phyloP scores from a whole-genome alignment of 1,284 basidiomycete species.

The Xanthoconium separans region DNA sequence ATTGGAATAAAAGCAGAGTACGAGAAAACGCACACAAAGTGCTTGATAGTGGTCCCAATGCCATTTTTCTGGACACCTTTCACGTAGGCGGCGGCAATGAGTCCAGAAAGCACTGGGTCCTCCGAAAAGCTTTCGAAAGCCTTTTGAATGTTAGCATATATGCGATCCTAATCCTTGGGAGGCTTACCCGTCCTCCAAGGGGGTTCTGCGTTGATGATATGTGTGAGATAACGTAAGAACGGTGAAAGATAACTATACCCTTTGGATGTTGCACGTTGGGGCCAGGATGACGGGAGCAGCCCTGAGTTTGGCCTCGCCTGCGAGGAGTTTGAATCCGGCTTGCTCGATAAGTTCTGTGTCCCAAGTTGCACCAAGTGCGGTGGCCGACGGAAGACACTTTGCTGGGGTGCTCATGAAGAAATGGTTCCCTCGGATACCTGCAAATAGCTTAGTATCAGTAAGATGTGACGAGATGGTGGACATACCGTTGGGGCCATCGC shows the following conservation, averaged over 20 bases:
- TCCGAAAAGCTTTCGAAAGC: conserved; percentile 80
- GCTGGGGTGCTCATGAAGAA: conserved; percentile 67
- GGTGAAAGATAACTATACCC: conserved; percentile 38
- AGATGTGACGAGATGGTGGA: not conserved
- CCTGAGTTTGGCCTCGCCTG: conserved; percentile 67
- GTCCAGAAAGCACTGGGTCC: conserved; percentile 73
- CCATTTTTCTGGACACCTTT: conserved; percentile 71
- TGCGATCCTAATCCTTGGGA: not conserved
- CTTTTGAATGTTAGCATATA: conserved; percentile 31
- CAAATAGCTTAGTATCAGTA: not conserved
- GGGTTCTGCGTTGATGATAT: conserved; percentile 47
- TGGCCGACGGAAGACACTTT: conserved; percentile 63
- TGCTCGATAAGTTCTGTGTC: conserved; percentile 64
- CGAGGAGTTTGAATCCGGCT: conserved; percentile 65
- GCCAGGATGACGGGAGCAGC: conserved; percentile 70
- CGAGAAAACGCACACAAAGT: conserved; percentile 55
- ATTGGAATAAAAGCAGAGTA: not conserved
- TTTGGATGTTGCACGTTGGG: conserved; percentile 80
- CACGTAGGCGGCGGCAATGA: conserved; percentile 69
- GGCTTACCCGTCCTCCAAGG: conserved; percentile 64
- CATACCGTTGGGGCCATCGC: conserved; percentile 71
- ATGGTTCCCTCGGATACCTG: conserved; percentile 53
- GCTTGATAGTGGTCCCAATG: conserved; percentile 72
- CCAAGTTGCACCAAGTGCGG: conserved; percentile 74
- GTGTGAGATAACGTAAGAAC: conserved; percentile 2